A percentile compares a stretch with the other conserved stretches of the same genome.
Conservation (phyloP, 768 basidiomycete species). For the Amanita muscaria region DNA sequence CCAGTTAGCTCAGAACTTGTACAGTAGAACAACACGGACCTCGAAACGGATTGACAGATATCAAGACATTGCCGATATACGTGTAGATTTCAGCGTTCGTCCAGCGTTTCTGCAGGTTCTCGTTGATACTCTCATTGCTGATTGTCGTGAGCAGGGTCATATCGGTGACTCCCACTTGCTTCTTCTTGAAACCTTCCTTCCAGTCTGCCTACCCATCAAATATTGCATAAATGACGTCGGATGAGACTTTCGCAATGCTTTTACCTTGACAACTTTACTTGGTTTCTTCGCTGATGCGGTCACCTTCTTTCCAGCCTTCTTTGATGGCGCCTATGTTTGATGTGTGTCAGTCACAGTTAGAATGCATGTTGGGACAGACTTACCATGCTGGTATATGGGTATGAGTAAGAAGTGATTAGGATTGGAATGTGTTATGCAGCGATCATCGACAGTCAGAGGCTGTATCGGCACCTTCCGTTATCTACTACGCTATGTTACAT, state of each 20-base stretch:
- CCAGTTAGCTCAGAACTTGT: no score
- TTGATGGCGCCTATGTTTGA: slow-evolving; percentile 61
- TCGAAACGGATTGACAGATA: slow-evolving; percentile 99
- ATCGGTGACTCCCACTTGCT: slow-evolving; percentile 94
- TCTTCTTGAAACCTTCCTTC: slow-evolving; percentile 99
- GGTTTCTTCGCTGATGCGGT: slow-evolving; percentile 55
- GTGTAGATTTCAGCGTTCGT: slow-evolving; percentile 95
- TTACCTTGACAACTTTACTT: slow-evolving; percentile 72
- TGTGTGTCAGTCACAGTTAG: neutral
- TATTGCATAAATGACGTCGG: neutral
- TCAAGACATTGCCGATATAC: slow-evolving; percentile 95
- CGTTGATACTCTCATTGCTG: slow-evolving; percentile 96
- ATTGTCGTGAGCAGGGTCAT: slow-evolving; percentile 97
- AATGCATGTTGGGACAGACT: slow-evolving; percentile 4
- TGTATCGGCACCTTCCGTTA: slow-evolving; percentile 7
- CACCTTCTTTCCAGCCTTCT: slow-evolving; percentile 85
- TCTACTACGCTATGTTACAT: slow-evolving; percentile 2
- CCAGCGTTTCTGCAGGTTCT: slow-evolving; percentile 96
- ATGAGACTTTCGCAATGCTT: slow-evolving; percentile 8
- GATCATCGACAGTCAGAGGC: neutral
- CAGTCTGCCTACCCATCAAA: slow-evolving; percentile 76
- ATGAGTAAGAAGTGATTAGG: neutral
- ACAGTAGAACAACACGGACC: no score
- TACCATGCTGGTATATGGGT: slow-evolving; percentile 13
- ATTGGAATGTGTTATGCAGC: neutral